These are phyloP conservation scores for Claviceps sp. DNA, from an alignment of 2,329 filamentous ascomycete species.

Conservation along the genomic window DNA sequence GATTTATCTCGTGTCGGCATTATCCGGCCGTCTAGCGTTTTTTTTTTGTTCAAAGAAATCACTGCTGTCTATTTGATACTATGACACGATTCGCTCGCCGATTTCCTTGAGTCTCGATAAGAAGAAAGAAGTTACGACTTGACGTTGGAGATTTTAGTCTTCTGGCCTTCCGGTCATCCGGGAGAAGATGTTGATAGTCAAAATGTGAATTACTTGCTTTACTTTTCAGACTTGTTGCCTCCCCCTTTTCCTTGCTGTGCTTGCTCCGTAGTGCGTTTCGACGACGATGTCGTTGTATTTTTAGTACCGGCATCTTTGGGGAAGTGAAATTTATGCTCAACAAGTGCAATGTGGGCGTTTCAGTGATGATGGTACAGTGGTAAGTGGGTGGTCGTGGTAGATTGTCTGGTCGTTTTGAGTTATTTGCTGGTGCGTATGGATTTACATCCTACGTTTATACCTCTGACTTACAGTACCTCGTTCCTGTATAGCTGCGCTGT, in stretches of 20 bases:
- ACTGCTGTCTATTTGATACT: conserved; percentile 20
- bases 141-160: conserved; percentile 28
- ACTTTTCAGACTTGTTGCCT: conserved; percentile 7
- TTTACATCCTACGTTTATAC: neutral
- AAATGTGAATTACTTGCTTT: conserved; percentile 20
- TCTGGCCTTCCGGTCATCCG: conserved; percentile 17
- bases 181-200: conserved; percentile 25
- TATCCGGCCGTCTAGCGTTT: conserved; percentile 7
- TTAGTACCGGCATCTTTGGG: conserved; percentile 1
- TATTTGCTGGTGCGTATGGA: neutral
- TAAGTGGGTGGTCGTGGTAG: too few relatives aligned
- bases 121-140: conserved; percentile 20
- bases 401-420: too few relatives aligned
- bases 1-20: conserved; percentile 14
- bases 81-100: conserved; percentile 15
- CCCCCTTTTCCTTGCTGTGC: neutral
- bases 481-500: too few relatives aligned
- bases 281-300: neutral
- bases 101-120: conserved; percentile 16
- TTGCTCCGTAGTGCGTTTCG: neutral
- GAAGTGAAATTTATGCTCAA: conserved; percentile 2
- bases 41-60: conserved; percentile 5
- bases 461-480: too few relatives aligned
- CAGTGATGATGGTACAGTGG: neutral
- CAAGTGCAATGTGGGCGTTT: neutral